Base-by-base conservation (phyloP, 2,329 filamentous ascomycete genomes). In the Talaromyces sp. region DNA sequence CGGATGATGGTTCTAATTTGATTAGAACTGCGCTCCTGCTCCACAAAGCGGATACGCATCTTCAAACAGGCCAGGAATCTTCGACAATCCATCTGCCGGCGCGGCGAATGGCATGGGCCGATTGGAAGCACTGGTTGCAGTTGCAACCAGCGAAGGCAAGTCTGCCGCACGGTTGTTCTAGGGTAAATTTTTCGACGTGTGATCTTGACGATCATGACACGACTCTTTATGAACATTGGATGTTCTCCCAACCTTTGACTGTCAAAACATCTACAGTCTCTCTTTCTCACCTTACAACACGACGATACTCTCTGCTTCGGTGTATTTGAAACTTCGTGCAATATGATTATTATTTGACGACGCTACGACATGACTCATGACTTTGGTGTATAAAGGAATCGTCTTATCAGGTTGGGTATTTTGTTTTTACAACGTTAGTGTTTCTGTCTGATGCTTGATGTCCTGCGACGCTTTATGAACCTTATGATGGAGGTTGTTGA, bases 61-160 rank as follows among this genome's bases (percentile, higher is more conserved):
- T 57, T 62, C 63, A 40, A 48, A 63, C 17, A 66, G 69, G 36
- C 58, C 69, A 45, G 64, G 64, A 28, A 62, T 69, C 28, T 70
- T 69, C 48, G 60, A 66, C 19, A 64, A 69, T 57, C 62, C 67
- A 8, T 58, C 69, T 45, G 31, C 48, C 40, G 59, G 59, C 46
- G 64, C 68, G 36, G 69, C 71, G 33, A 66, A 67, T 37, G 75
- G 74, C 25, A 76, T 80, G 74, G 76, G 75, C 45, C 71, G 77
- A 21, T 68, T 80, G n/a, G 77, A 80, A 62, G 77, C 77, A 52
- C 72, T 80, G 48, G 78, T 80, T 40, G 78, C 78, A 22, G 77
- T 79, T 54, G 78, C 78, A 35, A 80, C 78, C 6, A 77, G 76
- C 56, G 77, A 77, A 60, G 75, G 77, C 55, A 73, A 74, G 61